phyloP scores from a whole-genome alignment of 2,329 filamentous ascomycete genomes.

The Pyricularia pennisetigena region DNA sequence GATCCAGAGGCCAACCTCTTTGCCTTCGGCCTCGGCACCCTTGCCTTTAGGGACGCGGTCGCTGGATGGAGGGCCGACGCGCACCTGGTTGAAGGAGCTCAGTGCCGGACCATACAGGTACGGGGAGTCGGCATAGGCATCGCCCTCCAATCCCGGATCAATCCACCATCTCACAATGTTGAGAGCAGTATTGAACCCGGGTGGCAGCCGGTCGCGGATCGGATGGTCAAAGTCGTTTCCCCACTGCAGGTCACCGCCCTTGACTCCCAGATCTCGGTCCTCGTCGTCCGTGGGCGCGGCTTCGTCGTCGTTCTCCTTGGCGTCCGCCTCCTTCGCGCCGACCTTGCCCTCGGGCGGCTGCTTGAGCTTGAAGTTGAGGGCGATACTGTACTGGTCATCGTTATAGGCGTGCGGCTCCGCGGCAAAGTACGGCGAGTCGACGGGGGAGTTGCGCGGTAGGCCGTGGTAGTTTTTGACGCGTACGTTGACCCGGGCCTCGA shows the following conservation, averaged over 20 bases:
- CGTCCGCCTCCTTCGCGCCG: slow-evolving; percentile 2
- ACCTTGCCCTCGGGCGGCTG: slow-evolving; percentile 14
- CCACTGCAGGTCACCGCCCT: slow-evolving; percentile 69
- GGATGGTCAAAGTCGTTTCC: slow-evolving; percentile 94
- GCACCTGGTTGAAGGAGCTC: slow-evolving; percentile 68
- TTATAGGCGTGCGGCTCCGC: slow-evolving; percentile 54
- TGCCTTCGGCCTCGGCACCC: slow-evolving; percentile 30
- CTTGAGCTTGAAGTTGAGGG: slow-evolving; percentile 70
- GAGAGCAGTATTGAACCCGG: slow-evolving; percentile 77
- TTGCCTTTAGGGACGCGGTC: slow-evolving; percentile 30
- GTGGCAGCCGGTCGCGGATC: slow-evolving; percentile 76
- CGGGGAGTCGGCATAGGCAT: slow-evolving; percentile 78
- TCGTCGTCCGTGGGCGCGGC: slow-evolving; percentile 7
- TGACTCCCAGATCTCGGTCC: slow-evolving; percentile 36
- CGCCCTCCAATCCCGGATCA: slow-evolving; percentile 82
- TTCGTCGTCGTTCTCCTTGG: slow-evolving; percentile 14
- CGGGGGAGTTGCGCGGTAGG: slow-evolving; percentile 60
- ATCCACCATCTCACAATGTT: slow-evolving; percentile 83
- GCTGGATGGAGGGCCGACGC: slow-evolving; percentile 47
- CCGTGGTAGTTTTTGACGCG: slow-evolving; percentile 60
- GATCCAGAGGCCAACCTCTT: slow-evolving; percentile 38
- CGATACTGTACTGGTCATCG: slow-evolving; percentile 76
- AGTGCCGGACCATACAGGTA: slow-evolving; percentile 78
- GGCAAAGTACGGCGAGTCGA: slow-evolving; percentile 69
- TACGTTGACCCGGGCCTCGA: slow-evolving; percentile 61